Evolutionary conservation across 2,329 filamentous ascomycete genomes (phyloP).

Genomic region (Zasmidium cellare): DNA sequence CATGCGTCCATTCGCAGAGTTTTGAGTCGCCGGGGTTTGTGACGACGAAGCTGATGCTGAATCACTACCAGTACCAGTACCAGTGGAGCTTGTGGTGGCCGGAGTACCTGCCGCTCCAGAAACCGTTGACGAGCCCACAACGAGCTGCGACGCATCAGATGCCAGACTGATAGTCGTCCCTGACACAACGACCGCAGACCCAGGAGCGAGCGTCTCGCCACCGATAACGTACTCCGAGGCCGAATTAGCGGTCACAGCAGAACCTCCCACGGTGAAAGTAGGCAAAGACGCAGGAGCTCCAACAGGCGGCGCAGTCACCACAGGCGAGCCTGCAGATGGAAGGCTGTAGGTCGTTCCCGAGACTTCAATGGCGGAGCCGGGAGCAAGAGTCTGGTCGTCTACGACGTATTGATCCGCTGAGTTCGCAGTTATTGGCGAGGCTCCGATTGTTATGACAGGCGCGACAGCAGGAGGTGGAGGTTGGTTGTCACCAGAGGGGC

Average conservation of each 20-base stretch:
- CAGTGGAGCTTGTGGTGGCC: not conserved
- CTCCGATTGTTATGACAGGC: not conserved
- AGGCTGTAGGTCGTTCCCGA: not conserved
- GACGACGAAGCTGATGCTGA: not conserved
- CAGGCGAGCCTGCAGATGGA: not conserved
- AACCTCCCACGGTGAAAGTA: not conserved
- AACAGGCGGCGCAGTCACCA: not conserved
- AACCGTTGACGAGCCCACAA: not conserved
- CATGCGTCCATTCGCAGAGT: not conserved
- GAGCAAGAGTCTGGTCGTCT: conserved; percentile 15
- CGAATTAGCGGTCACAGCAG: conserved; percentile 8
- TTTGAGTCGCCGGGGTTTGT: not conserved
- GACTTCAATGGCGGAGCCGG: conserved; percentile 11
- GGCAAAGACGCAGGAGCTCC: not conserved
- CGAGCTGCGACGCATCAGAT: not conserved
- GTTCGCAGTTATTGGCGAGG: conserved; percentile 2
- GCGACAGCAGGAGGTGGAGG: not conserved
- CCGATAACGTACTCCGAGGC: conserved; percentile 15
- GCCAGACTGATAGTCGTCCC: not conserved
- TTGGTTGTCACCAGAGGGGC: not conserved
- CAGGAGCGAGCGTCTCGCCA: conserved; percentile 17
- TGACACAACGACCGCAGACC: conserved; percentile 5
- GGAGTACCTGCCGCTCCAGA: not conserved
- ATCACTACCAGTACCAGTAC: not conserved
- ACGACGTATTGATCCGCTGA: conserved; percentile 14